Base-by-base conservation (phyloP, 106 monocot genomes). In the Phalaenopsis aphrodite region DNA sequence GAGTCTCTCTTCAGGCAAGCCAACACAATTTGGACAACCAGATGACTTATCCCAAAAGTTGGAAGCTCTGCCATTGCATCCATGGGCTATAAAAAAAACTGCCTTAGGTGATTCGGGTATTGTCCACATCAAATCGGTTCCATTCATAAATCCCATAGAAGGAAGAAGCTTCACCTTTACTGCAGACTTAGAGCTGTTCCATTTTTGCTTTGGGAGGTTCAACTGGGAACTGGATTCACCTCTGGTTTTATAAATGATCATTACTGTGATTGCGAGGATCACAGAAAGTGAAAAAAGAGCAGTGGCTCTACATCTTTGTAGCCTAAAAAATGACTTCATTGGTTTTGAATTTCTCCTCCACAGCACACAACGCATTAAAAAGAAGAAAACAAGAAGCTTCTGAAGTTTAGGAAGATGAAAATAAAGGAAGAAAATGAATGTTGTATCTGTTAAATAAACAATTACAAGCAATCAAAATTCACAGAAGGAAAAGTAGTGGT, bases 11-110 rank as follows among this genome's bases (percentile, higher is more conserved):
- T 94, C 98, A 1, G 94, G 92, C 58, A 98, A 72, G 0, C 94
- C 94, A 17, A 88, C 80, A 52, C 98, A 98, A 37, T 87, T 82
- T 12, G 92, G 90, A 79, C 98, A 98, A 36, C 73, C 64, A 16
- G 89, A 84, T 17, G 90, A 92, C 69, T 78, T 76, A 46, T 94
- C 88, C 98, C 98, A 94, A 47, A 92, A 94, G 77, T 98, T 91
- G 46, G 79, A 83, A 9, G 92, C 91, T n/a, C 78, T 82, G 77
- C 92, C 86, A 57, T 88, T 78, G 77, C 98, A 94, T 18, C 98
- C 98, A 49, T 98, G 98, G 23, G 92, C 94, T 3, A 94, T 14
- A 45, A 98, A 93, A 39, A 92, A 79, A 19, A 88, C 92, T 3
- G 92, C 98, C 75, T 87, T 92, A 12, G 92, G 86, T 10, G 86